Conservation (phyloP, 768 basidiomycete genomes). For the Tulasnella sp. region DNA sequence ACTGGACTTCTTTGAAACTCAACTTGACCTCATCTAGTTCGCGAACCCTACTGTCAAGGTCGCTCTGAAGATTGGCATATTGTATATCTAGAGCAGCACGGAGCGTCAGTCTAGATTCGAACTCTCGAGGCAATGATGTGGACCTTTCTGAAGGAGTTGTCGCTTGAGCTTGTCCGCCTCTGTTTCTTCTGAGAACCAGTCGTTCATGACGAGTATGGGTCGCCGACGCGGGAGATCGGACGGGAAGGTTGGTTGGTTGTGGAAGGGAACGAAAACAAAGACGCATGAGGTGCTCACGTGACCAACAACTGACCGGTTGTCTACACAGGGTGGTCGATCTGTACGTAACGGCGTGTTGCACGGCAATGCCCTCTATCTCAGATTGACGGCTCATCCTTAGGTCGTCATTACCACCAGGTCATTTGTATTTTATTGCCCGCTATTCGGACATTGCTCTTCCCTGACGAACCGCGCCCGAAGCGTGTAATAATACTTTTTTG, state of each 20-base stretch:
- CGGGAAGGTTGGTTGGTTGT: background rate
- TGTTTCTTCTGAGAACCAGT: slow-evolving; percentile 15
- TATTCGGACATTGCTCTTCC: too few relatives aligned
- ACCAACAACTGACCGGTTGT: background rate
- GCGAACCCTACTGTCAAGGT: background rate
- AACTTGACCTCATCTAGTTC: slow-evolving; percentile 13
- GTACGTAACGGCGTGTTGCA: too few relatives aligned
- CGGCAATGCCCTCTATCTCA: too few relatives aligned
- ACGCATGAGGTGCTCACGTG: background rate
- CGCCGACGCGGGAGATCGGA: background rate
- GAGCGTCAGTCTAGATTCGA: background rate
- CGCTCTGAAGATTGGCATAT: slow-evolving; percentile 16
- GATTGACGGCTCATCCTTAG: too few relatives aligned
- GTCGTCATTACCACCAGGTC: too few relatives aligned
- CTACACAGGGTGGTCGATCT: too few relatives aligned
- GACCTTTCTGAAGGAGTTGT: slow-evolving; percentile 15
- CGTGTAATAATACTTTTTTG: too few relatives aligned
- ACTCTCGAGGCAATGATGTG: background rate
- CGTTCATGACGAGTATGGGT: background rate
- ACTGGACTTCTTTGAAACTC: slow-evolving; percentile 9
- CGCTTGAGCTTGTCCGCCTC: slow-evolving; percentile 12
- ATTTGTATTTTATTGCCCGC: too few relatives aligned
- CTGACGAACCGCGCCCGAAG: too few relatives aligned
- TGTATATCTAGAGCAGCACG: background rate
- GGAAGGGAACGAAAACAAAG: slow-evolving; percentile 9